phyloP scores from a whole-genome alignment of 225 moss, liverwort and hornwort species.

The Lunularia cruciata region DNA sequence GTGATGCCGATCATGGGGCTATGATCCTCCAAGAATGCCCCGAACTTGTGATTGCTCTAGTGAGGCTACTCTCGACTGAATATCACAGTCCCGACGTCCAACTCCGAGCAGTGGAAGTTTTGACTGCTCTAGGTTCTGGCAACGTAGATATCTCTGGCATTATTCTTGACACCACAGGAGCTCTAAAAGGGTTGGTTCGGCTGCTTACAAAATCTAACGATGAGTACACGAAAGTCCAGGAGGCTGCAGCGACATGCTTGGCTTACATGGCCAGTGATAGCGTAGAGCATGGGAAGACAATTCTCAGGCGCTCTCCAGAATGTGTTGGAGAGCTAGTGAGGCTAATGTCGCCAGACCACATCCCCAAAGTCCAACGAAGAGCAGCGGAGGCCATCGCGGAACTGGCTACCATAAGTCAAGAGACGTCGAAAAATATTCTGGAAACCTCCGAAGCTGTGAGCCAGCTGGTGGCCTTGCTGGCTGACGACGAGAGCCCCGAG shows the following conservation, averaged over 20 bases:
- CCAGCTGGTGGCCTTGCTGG: slow-evolving; percentile 10
- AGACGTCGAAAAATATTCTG: slow-evolving; percentile 1
- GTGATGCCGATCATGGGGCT: slow-evolving; percentile 18
- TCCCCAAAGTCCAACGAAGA: slow-evolving; percentile 16
- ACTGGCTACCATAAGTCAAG: slow-evolving; percentile 14
- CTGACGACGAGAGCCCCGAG: slow-evolving; percentile 5
- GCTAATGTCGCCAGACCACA: slow-evolving; percentile 11
- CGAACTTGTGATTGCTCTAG: slow-evolving; percentile 10
- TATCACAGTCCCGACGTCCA: slow-evolving; percentile 11
- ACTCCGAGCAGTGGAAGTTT: slow-evolving; percentile 23
- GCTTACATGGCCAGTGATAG: slow-evolving; percentile 20
- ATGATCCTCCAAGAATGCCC: slow-evolving; percentile 33
- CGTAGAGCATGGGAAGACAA: slow-evolving; percentile 15
- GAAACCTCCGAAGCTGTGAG: slow-evolving; percentile 19
- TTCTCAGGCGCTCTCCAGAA: background rate
- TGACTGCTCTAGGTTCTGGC: slow-evolving; percentile 15
- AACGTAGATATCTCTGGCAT: slow-evolving; percentile 13
- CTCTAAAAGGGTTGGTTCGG: slow-evolving; percentile 5
- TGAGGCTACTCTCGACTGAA: slow-evolving; percentile 1
- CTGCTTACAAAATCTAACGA: slow-evolving; percentile 13
- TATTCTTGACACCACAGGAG: slow-evolving; percentile 19
- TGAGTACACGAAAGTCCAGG: slow-evolving; percentile 10
- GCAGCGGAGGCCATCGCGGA: slow-evolving; percentile 22
- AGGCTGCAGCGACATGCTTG: slow-evolving; percentile 14
- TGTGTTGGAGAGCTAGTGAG: slow-evolving; percentile 10